Evolutionary conservation across 225 moss, liverwort and hornwort genomes (phyloP), one percentile per base, ranked within the genome.

Genomic region (Rhytidiadelphus loreus): DNA sequence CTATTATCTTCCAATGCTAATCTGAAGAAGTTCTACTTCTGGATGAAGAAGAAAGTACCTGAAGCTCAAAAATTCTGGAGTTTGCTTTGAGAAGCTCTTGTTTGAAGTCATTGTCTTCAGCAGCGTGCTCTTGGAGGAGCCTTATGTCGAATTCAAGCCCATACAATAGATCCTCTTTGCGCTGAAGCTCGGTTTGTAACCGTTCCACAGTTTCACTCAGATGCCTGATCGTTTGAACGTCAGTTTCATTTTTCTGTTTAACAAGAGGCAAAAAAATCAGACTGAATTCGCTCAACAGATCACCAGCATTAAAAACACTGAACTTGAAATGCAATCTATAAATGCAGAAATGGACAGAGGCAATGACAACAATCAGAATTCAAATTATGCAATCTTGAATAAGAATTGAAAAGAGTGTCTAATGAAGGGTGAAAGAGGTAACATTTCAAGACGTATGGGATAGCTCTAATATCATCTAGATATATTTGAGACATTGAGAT

Each of bases 81-180:
- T 93, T 91, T 29, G 91, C 93, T 80, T 71, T n/a, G 78, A 91
- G 88, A 52, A 91, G 86, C 80, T 91, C 93, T 76, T 91, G 93
- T 70, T 89, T 89, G 80, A 88, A 88, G 86, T 90, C 93, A 24
- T 91, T 66, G 37, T 84, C 89, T 83, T 93, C 89, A 68, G 80
- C 89, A 78, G 89, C 88, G 53, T 88, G 89, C 88, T 93, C 89
- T 91, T 89, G 91, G 24, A 93, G 91, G 60, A 91, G 91, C 13
- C 93, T 86, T 33, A 93, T 86, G 73, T 93, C 91, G 53, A 89
- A 93, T 83, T 93, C 93, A 46, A 93, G 88, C 26, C 93, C 93
- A 75, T 93, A 87, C 69, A 93, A 60, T 0, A 91, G 86, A 64
- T 91, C 93, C 43, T 89, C 87, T 79, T 93, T 93, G 29, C 91